Conservation (phyloP, 2,329 filamentous ascomycete species). For the Hymenoscyphus scutula region DNA sequence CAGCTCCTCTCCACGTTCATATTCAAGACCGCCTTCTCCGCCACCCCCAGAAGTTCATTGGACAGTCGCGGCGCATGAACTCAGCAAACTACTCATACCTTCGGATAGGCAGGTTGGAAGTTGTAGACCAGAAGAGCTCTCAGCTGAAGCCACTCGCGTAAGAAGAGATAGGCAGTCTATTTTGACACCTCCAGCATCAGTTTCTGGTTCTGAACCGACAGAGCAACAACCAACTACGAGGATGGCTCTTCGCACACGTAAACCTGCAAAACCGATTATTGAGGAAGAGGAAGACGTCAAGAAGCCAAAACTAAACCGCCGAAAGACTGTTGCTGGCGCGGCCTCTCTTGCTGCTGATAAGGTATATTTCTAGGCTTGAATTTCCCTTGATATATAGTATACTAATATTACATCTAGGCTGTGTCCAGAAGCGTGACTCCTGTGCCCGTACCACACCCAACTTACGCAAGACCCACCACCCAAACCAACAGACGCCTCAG, state of each 20-base stretch:
- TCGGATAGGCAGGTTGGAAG: constrained; percentile 71
- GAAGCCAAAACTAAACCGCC: constrained; percentile 45
- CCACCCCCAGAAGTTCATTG: constrained; percentile 82
- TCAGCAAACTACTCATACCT: constrained; percentile 81
- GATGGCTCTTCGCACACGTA: constrained; percentile 73
- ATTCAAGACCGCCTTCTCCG: constrained; percentile 54
- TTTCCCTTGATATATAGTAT: not conserved
- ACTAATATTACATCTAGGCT: constrained; percentile 20
- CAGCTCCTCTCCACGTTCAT: constrained; percentile 40
- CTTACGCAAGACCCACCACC: constrained; percentile 28
- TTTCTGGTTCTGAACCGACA: constrained; percentile 32
- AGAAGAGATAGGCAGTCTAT: constrained; percentile 63
- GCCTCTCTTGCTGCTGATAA: constrained; percentile 47
- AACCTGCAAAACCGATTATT: constrained; percentile 50
- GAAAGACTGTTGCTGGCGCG: constrained; percentile 60
- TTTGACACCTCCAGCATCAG: constrained; percentile 39
- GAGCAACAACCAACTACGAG: constrained; percentile 47
- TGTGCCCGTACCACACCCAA: constrained; percentile 30
- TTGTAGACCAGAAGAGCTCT: constrained; percentile 75
- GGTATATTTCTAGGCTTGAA: constrained; percentile 31
- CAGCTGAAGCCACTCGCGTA: constrained; percentile 61
- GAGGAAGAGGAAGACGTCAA: constrained; percentile 50
- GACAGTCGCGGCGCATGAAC: constrained; percentile 77
- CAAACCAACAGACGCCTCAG: constrained; percentile 42
- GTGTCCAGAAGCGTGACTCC: constrained; percentile 28